These are phyloP conservation scores for Astrothelium macrocarpum DNA, from an alignment of 495 filamentous ascomycete species.

Conservation along the genomic window DNA sequence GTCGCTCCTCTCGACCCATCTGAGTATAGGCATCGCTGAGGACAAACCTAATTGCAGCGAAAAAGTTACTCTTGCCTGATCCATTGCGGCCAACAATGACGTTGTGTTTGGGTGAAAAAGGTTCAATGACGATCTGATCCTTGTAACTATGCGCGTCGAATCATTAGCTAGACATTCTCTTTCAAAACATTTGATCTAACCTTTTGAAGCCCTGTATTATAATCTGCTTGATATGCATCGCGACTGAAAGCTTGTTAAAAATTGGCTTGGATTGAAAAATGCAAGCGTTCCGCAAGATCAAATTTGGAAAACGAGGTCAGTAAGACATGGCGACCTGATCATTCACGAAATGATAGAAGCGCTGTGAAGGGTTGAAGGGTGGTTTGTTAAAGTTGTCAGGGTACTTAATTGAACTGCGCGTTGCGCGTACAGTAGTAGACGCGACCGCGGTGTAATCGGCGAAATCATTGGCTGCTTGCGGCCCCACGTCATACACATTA, in stretches of 20 bases:
- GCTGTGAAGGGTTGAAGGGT: not conserved
- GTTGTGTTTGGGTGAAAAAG: conserved; percentile 96
- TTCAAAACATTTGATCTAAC: conserved; percentile 38
- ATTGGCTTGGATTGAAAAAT: not conserved
- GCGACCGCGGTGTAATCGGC: not conserved
- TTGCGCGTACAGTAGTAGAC: not conserved
- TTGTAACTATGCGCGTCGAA: conserved; percentile 65
- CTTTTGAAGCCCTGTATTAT: conserved; percentile 99
- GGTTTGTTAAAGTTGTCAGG: not conserved
- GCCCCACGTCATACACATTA: not conserved
- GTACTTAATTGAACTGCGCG: not conserved
- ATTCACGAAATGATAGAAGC: not conserved
- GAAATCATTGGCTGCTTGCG: not conserved
- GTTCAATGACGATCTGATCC: conserved; percentile 96
- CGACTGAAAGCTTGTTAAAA: not conserved
- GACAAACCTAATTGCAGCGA: conserved; percentile 96
- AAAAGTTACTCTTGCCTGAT: conserved; percentile 99
- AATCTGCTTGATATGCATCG: conserved; percentile 98
- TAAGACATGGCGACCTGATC: not conserved
- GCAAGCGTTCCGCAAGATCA: not conserved
- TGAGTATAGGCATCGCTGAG: conserved; percentile 95
- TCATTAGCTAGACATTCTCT: not conserved
- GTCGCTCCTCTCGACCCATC: conserved; percentile 90
- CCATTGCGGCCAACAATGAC: conserved; percentile 99
- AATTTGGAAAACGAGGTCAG: not conserved